Evolutionary conservation across 2,329 filamentous ascomycete species (phyloP), one percentile per base, ranked within the genome.

Genomic region (Penicillium sp.): DNA sequence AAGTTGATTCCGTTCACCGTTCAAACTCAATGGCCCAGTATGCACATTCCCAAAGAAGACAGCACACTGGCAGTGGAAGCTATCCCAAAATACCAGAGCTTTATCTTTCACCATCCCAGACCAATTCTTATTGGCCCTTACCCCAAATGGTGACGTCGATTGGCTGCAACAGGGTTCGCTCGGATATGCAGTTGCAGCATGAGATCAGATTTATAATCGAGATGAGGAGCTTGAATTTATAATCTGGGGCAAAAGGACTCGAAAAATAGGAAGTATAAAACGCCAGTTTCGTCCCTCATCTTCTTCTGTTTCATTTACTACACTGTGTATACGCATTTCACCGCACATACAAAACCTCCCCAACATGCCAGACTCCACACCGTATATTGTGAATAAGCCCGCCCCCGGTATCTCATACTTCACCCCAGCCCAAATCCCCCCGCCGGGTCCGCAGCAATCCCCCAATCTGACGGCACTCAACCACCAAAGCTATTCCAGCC

Each of bases 401-500:
- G 73, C 75, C 2, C 50, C 63, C 30, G 71, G 71, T 55, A 70
- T 78, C 47, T 74, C 79, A 26, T 76, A 75, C 64, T 75, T 71
- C 57, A 70, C 73, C 9, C 73, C 74, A 2, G 66, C 66, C 3
- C 74, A 76, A 50, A 56, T 62, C 5, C 69, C 70, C 5, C 66
- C 70, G 68, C 74, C 0, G 72, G 73, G 27, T 70, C 72, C 1
- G 71, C 73, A 10, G 70, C 70, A 38, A 67, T 70, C 50, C 74
- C 75, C 5, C 75, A 76, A 53, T 70, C 73, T 2, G 68, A 74
- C 61, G 74, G 70, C 49, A 61, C 67, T n/a, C 56, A 64, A 14
- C 65, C 70, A 11, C 82, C 83, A 6, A 85, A 85, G 66, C 75
- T 85, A 38, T 85, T 85, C 72, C 76, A 77, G 51, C 82, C 83